These are phyloP conservation scores for Xylaria sp. DNA, from an alignment of 2,329 filamentous ascomycete genomes.

Conservation along the genomic window DNA sequence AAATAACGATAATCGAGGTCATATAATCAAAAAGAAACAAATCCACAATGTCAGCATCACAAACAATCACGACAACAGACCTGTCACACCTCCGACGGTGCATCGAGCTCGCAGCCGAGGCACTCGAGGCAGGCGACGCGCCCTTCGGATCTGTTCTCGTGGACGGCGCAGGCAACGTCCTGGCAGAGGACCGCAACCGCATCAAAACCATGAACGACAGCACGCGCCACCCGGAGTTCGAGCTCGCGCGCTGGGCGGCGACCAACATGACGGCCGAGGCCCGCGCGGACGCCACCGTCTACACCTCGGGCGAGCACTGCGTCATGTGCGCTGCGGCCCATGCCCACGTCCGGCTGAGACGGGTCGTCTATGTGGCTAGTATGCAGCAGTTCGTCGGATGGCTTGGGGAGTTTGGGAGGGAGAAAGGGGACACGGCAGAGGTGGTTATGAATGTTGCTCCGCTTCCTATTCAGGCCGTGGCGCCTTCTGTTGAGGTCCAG, in stretches of 20 bases:
- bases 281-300: conserved; percentile 36
- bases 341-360: conserved; percentile 36
- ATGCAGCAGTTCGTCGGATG: conserved; percentile 33
- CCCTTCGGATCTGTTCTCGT: conserved; percentile 42
- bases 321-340: conserved; percentile 42
- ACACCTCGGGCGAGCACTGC: conserved; percentile 43
- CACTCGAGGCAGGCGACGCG: conserved; percentile 42
- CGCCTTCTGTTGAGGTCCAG: conserved; percentile 28
- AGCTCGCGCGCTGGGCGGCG: conserved; percentile 41
- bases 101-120: conserved; percentile 48
- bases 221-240: conserved; percentile 41
- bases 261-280: conserved; percentile 26
- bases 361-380: conserved; percentile 41
- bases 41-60: conserved; percentile 12
- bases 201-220: conserved; percentile 31
- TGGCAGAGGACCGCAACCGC: conserved; percentile 40
- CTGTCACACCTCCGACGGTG: conserved; percentile 39
- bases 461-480: conserved; percentile 28
- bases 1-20: not conserved
- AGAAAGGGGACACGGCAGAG: not conserved
- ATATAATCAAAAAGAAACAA: not conserved
- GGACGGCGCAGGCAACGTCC: not conserved
- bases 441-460: conserved; percentile 14
- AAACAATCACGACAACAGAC: conserved; percentile 24
- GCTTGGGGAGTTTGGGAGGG: conserved; percentile 29